Evolutionary conservation across 768 basidiomycete genomes (phyloP).

Genomic region (Tremella fuciformis): DNA sequence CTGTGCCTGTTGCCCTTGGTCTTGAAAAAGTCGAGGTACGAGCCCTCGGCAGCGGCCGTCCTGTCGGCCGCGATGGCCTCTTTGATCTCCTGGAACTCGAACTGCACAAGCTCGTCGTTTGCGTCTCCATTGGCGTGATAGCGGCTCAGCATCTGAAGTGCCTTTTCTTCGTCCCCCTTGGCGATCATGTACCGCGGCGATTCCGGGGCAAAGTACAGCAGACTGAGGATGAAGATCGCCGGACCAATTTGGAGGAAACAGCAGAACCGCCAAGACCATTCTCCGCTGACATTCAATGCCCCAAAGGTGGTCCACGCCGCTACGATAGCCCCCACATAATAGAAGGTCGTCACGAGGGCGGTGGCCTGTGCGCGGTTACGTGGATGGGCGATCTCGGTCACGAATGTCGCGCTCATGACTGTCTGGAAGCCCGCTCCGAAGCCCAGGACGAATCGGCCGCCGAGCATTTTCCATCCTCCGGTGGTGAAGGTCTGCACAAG

Average conservation of each 20-base stretch:
- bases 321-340: not conserved
- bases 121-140: constrained; percentile 40
- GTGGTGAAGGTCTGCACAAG: too few relatives aligned
- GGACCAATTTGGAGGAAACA: constrained; percentile 19
- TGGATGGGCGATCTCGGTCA: not conserved
- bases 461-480: too few relatives aligned
- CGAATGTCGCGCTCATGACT: not conserved
- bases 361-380: not conserved
- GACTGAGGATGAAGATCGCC: constrained; percentile 11
- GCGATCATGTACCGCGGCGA: constrained; percentile 45
- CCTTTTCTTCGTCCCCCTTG: constrained; percentile 18
- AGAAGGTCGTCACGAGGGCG: constrained; percentile 5
- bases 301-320: constrained; percentile 14
- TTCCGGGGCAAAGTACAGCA: constrained; percentile 26
- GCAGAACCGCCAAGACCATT: constrained; percentile 25
- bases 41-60: too few relatives aligned
- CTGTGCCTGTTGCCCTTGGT: constrained; percentile 63
- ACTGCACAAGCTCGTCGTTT: constrained; percentile 36
- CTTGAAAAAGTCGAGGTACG: constrained; percentile 31
- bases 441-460: not conserved
- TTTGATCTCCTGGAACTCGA: constrained; percentile 40
- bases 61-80: too few relatives aligned
- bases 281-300: constrained; percentile 15
- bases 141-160: constrained; percentile 33
- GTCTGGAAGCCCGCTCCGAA: not conserved